Percentiles rank a stretch among this genome's conserved stretches.
These are phyloP conservation scores for Trypanosoma avium DNA, from an alignment of 208 protist species.

Conservation along the genomic window DNA sequence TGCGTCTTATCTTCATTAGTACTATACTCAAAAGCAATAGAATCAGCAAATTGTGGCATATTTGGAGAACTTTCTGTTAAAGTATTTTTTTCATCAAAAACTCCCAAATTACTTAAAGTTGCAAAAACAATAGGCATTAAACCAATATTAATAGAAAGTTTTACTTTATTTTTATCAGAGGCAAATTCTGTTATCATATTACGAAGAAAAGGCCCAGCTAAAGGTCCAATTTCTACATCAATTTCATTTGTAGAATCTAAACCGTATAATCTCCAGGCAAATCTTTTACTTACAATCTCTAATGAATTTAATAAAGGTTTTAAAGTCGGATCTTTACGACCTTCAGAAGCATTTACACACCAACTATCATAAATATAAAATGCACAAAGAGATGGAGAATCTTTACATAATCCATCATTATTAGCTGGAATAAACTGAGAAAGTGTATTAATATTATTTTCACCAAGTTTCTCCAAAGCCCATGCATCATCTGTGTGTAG, in stretches of 20 bases:
- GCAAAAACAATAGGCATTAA: slow-evolving; percentile 18
- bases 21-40: slow-evolving; percentile 21
- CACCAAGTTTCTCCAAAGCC: slow-evolving; percentile 6
- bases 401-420: not conserved
- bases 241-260: not conserved
- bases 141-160: slow-evolving; percentile 13
- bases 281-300: slow-evolving; percentile 2
- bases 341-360: slow-evolving; percentile 14
- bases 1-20: not conserved
- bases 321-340: slow-evolving; percentile 5
- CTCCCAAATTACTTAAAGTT: slow-evolving; percentile 1
- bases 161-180: not conserved
- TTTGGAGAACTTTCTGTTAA: not conserved
- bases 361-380: slow-evolving; percentile 23
- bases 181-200: slow-evolving; percentile 1
- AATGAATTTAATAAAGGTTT: slow-evolving; percentile 1
- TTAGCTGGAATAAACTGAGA: slow-evolving; percentile 12
- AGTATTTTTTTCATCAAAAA: slow-evolving; percentile 15
- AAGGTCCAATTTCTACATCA: slow-evolving; percentile 12
- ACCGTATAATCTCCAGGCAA: slow-evolving; percentile 23
- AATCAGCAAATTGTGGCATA: slow-evolving; percentile 14
- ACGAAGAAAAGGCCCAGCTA: slow-evolving; percentile 19
- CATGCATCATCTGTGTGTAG: slow-evolving; percentile 21
- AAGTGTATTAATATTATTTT: slow-evolving; percentile 1
- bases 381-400: slow-evolving; percentile 20